Evolutionary conservation across 257 asterid species (phyloP).

Genomic region (Nicotiana undulata): DNA sequence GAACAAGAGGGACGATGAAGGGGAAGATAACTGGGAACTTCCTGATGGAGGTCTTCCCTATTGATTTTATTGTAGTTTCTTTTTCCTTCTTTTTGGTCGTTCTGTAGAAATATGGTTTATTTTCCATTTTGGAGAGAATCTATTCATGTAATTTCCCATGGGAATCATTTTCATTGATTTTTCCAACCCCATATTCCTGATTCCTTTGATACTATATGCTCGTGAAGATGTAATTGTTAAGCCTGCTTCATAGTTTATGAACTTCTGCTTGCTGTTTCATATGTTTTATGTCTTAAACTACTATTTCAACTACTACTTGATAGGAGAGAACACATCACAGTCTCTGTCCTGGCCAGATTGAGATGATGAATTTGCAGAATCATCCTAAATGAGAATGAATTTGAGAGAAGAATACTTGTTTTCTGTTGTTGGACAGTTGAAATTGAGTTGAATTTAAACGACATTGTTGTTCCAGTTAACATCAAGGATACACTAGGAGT

Average conservation of each 20-base stretch:
- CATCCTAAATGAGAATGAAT: neutral
- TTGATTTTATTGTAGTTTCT: slow-evolving; percentile 12
- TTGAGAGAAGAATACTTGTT: neutral
- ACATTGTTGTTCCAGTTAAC: neutral
- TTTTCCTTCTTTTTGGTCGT: neutral
- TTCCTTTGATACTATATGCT: neutral
- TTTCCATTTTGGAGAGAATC: neutral
- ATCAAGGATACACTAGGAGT: neutral
- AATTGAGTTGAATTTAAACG: neutral
- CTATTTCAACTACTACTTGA: neutral
- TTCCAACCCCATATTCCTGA: neutral
- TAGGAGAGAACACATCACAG: neutral
- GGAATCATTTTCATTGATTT: neutral
- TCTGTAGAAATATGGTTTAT: neutral
- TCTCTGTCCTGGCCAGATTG: neutral
- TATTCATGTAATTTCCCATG: neutral
- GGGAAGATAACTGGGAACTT: slow-evolving; percentile 66
- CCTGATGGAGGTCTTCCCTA: slow-evolving; percentile 49
- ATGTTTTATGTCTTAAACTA: neutral
- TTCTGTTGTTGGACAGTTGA: neutral
- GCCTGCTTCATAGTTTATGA: neutral
- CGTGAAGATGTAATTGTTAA: neutral
- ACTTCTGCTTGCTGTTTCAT: neutral
- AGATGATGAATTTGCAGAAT: neutral
- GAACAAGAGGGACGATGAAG: slow-evolving; percentile 29